phyloP scores from a whole-genome alignment of 495 filamentous ascomycete species.

The Ramalina intermedia region DNA sequence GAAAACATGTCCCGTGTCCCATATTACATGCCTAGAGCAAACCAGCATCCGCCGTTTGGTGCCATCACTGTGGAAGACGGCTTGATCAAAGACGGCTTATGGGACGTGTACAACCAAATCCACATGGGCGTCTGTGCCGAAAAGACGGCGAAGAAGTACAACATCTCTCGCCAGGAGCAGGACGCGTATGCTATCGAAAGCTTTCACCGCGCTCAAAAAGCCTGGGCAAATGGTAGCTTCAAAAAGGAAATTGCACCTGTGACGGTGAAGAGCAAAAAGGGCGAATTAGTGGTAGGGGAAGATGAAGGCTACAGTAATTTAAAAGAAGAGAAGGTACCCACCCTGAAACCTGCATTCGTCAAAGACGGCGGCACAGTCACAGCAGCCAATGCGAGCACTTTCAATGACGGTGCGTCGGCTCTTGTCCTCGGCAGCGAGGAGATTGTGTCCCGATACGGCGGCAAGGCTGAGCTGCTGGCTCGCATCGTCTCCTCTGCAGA shows the following conservation, averaged over 20 bases:
- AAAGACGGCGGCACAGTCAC: conserved; percentile 83
- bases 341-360: conserved; percentile 81
- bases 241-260: conserved; percentile 78
- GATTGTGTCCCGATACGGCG: conserved; percentile 60
- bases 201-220: conserved; percentile 75
- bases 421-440: conserved; percentile 68
- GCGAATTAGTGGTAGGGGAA: conserved; percentile 57
- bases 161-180: conserved; percentile 68
- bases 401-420: conserved; percentile 92
- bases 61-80: conserved; percentile 80
- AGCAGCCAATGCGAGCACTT: conserved; percentile 78
- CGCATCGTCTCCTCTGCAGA: conserved; percentile 77
- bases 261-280: conserved; percentile 70
- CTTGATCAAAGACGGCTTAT: conserved; percentile 85
- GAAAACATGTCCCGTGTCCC: conserved; percentile 94
- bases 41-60: conserved; percentile 66
- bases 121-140: conserved; percentile 99
- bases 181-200: conserved; percentile 80
- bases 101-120: conserved; percentile 91
- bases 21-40: conserved; percentile 71
- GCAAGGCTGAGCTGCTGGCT: conserved; percentile 60
- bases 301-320: conserved; percentile 83
- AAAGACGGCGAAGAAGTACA: conserved; percentile 76
- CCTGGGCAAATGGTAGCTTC: conserved; percentile 71
- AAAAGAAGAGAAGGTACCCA: conserved; percentile 70